Base-by-base conservation (phyloP, 2,329 filamentous ascomycete genomes). In the Penicillium sp. region DNA sequence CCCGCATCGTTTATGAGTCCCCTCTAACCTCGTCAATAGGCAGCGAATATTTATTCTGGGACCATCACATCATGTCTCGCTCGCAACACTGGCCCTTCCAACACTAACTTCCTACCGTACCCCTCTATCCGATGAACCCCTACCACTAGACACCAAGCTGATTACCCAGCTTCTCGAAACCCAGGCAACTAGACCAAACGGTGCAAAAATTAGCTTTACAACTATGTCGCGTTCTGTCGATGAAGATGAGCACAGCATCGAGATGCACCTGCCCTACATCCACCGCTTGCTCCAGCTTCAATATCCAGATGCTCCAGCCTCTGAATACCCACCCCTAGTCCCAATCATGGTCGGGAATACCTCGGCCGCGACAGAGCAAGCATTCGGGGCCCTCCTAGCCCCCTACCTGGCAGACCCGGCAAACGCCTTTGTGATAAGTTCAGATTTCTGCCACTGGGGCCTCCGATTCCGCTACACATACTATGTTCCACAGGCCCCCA, bases 401-500 rank as follows among this genome's bases (percentile, higher is more conserved):
- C 87, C 88, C 0, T 96, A 94, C 70, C 77, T 99, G 7, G 79
- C 80, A 33, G 88, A 96, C 63, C 84, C 87, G 0, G 63, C 62
- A 16, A 95, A 90, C 58, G 85, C 88, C 1, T 97, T 97, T 70
- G 83, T 99, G 58, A 83, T 97, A 60, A 94, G 89, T 72, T 96
- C 91, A 1, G 94, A 99, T 72, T 99, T 99, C 72, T 97, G 93
- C 61, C 94, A 99, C 74, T 99, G 94, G 94, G 94, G 94, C 11
- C 65, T 79, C 0, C 82, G 90, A 46, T 99, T 97, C 73, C 79
- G 82, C 53, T 99, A 97, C 73, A 90, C 86, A 28, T 88, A 88
- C 56, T 96, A 97, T 71, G 82, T 85, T 31, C 77, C 83, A 57
- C 57, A 82, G 58, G 53, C 79, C 61, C 67, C 78, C 25, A 66